Evolutionary conservation across 2,329 filamentous ascomycete genomes (phyloP), one percentile per base, ranked within the genome.

Genomic region (Trichoderma guizhouense): DNA sequence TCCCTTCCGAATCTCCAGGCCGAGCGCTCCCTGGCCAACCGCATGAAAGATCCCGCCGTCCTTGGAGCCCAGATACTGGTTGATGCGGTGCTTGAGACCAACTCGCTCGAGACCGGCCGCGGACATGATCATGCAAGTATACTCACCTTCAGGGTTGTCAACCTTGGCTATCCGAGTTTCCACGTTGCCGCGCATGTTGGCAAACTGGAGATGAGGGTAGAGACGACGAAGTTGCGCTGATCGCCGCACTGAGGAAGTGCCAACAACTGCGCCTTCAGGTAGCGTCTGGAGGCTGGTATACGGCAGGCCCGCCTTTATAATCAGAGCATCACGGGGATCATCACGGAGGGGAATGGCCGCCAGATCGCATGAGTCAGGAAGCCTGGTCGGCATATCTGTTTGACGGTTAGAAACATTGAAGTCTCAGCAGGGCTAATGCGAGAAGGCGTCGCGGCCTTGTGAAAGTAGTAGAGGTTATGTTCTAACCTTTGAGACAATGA

Each of bases 71-170:
- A 71, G n/a, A n/a, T 68, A 68, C 69, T 71, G 62, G 30, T 21
- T 71, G 55, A 71, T 71, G 51, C 69, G 69, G 18, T 71, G 51
- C 53, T 68, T 51, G 62, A 71, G 62, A 21, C 63, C 63, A 34
- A 71, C 24, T 14, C 69, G 69, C 53, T 67, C 47, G 14, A 71
- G 69, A 15, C 69, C 69, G 4, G 62, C 63, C 1, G 69, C 63
- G n/a, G 69, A 67, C 69, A 71, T 68, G 36, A 71, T 68, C 62
- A 71, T 71, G 36, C 62, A 67, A 1, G 69, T 68, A 36, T 67
- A 71, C 51, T 67, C 62, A 34, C 69, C 67, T 11, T 71, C 63
- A 3, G 51, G 62, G 7, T 58, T 60, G 53, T 71, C 63, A 1
- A 71, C 51, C n/a, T 71, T 71, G 26, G 62, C 63, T 12, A 71